These are phyloP conservation scores for Cylindrodendrum hubeiense DNA, from an alignment of 2,329 filamentous ascomycete species.

Conservation along the genomic window DNA sequence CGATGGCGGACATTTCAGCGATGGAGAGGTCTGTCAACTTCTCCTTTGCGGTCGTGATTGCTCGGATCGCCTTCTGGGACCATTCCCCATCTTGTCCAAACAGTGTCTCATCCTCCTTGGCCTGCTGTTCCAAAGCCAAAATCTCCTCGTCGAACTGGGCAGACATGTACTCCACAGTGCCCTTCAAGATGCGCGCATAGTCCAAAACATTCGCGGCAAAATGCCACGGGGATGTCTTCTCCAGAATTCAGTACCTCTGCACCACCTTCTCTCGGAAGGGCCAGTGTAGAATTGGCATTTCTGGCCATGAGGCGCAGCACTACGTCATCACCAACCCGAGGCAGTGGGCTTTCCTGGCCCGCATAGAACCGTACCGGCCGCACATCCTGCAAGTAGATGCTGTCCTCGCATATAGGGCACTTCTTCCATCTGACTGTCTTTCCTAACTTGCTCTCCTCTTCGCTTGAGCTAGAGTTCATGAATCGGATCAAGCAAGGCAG, in stretches of 20 bases:
- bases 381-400: slow-evolving; percentile 90
- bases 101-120: slow-evolving; percentile 89
- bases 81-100: slow-evolving; percentile 95
- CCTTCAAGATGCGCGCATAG: slow-evolving; percentile 96
- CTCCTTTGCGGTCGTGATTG: slow-evolving; percentile 81
- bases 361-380: slow-evolving; percentile 91
- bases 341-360: slow-evolving; percentile 86
- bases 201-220: slow-evolving; percentile 94
- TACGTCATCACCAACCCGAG: slow-evolving; percentile 88
- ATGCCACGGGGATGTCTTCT: slow-evolving; percentile 93
- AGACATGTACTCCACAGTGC: slow-evolving; percentile 87
- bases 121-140: slow-evolving; percentile 78
- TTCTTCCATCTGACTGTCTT: slow-evolving; percentile 89
- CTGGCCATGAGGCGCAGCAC: slow-evolving; percentile 89
- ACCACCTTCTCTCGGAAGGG: slow-evolving; percentile 84
- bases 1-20: slow-evolving; percentile 32
- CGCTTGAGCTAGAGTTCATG: slow-evolving; percentile 85
- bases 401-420: slow-evolving; percentile 95
- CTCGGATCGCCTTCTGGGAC: slow-evolving; percentile 85
- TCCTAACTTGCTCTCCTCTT: slow-evolving; percentile 75
- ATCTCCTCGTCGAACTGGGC: slow-evolving; percentile 86
- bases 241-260: slow-evolving; percentile 76
- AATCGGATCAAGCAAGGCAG: slow-evolving; percentile 93
- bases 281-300: slow-evolving; percentile 83
- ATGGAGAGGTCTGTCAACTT: slow-evolving; percentile 66